Base-by-base conservation (phyloP, 106 monocot genomes). In the Allium sativum region DNA sequence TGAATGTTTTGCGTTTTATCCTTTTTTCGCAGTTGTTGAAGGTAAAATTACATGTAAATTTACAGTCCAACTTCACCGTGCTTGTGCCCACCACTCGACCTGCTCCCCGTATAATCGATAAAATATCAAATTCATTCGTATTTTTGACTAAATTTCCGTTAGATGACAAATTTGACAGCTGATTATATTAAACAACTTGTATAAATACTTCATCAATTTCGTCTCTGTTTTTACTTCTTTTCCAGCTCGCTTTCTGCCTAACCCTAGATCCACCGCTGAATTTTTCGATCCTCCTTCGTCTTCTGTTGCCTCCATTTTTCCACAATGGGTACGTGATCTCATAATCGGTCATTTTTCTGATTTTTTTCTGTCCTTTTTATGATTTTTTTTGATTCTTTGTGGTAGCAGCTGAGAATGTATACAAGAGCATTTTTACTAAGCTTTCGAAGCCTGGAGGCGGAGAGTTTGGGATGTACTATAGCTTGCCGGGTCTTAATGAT, bases 391-490 rank as follows among this genome's bases (percentile, higher is more conserved):
- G 21, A 21, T 70, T 54, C 61, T 65, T 0, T 53, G 45, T 65
- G 46, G 22, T 15, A 70, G 83, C 80, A 44, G 21, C 68, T 12
- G 71, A 58, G 18, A 67, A 83, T 68, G 48, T 69, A 14, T 88
- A 59, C 46, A 61, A 83, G 63, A 52, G 54, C 54, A 78, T 88
- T 19, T 55, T 88, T 62, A 72, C 80, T 9, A 73, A 72, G 63
- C 80, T 83, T 48, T 65, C 83, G 40, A 83, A 73, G 66, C 83
- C 80, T 7, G 75, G 63, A 6, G 88, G 88, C n/a, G 80, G 80
- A 1, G 83, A 83, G 18, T 88, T 73, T 18, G 88, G 88, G 65
- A 81, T 77, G 18, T 88, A 77, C 70, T 88, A 74, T 64, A 83
- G 80, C 59, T 72, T 83, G 40, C 71, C 83, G 42, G 88, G 74